Evolutionary conservation across 164 flowering plant species (phyloP).

Genomic region (Vitis rupestris): DNA sequence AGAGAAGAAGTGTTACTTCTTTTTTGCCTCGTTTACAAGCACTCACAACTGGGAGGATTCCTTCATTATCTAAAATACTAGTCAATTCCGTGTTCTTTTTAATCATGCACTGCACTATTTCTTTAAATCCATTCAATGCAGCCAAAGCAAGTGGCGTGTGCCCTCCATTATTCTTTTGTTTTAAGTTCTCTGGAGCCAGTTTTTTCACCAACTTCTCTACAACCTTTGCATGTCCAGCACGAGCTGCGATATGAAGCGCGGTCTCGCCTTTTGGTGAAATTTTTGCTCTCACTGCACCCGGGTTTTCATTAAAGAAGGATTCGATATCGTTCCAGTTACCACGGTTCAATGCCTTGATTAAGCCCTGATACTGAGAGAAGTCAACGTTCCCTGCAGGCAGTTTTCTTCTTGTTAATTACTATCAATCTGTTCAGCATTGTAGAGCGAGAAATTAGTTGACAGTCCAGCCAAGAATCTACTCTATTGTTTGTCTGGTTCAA

Average conservation of each 20-base stretch:
- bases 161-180: neutral
- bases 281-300: neutral
- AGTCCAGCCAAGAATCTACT: too few relatives aligned
- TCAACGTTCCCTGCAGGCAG: too few relatives aligned
- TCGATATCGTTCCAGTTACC: neutral
- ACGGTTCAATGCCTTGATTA: neutral
- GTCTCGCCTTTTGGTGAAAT: neutral
- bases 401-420: too few relatives aligned
- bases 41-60: neutral
- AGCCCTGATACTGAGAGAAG: neutral
- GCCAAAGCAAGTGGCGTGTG: neutral
- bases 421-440: too few relatives aligned
- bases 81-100: neutral
- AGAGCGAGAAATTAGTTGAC: too few relatives aligned
- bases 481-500: too few relatives aligned
- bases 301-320: neutral
- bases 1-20: neutral
- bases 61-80: neutral
- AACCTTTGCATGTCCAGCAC: neutral
- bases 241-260: neutral
- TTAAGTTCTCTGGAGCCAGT: neutral
- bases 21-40: neutral
- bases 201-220: neutral
- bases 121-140: neutral
- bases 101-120: constrained; percentile 2